These are phyloP conservation scores for Aurinia saxatilis DNA, from an alignment of 345 rosid genomes.

Conservation along the genomic window DNA sequence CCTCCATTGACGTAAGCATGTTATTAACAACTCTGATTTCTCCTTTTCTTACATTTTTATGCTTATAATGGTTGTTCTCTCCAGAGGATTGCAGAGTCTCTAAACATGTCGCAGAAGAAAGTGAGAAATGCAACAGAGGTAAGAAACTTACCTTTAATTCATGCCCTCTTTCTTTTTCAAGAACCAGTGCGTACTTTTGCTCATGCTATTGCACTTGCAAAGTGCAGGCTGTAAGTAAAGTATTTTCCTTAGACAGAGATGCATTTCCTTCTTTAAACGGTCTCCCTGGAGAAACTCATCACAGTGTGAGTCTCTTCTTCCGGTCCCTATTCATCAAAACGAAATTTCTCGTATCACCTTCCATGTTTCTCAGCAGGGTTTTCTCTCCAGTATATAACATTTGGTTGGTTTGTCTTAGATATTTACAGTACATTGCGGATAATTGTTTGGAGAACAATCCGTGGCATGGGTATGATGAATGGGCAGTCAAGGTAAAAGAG, in stretches of 20 bases:
- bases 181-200: background rate
- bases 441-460: conserved; percentile 66
- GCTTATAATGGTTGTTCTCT: conserved; percentile 17
- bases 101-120: conserved; percentile 91
- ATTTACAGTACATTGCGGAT: conserved; percentile 75
- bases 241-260: conserved; percentile 85
- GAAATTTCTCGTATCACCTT: background rate
- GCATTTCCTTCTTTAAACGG: conserved; percentile 84
- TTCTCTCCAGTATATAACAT: conserved; percentile 2
- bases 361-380: background rate
- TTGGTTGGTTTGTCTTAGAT: conserved; percentile 2
- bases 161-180: background rate
- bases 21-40: background rate
- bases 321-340: background rate
- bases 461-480: conserved; percentile 73
- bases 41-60: background rate
- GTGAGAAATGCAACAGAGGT: conserved; percentile 96
- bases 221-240: conserved; percentile 67
- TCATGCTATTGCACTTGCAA: conserved; percentile 15
- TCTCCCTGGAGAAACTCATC: conserved; percentile 87
- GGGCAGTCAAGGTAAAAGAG: conserved; percentile 79
- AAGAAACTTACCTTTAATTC: background rate
- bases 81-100: conserved; percentile 81
- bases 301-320: conserved; percentile 52
- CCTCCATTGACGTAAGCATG: conserved; percentile 76